These are phyloP conservation scores for Batrachochytrium dendrobatidis DNA, from an alignment of 371 early-diverging fungal species.

Conservation along the genomic window DNA sequence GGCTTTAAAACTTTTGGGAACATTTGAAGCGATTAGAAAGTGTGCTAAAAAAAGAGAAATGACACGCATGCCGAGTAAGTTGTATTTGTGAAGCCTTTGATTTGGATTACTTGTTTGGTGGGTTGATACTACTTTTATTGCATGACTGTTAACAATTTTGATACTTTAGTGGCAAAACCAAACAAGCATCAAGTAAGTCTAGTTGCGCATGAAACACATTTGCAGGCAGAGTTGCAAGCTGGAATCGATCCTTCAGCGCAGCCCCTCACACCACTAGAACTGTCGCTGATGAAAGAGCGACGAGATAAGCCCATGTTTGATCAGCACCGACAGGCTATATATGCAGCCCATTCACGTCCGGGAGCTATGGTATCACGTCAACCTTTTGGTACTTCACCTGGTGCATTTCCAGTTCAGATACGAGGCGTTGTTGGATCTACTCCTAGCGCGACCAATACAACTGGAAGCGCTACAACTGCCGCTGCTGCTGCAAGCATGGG, in stretches of 20 bases:
- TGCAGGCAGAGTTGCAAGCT: slow-evolving; percentile 31
- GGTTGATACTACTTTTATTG: slow-evolving; percentile 1
- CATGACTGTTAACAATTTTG: background rate
- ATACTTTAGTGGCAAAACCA: slow-evolving; percentile 19
- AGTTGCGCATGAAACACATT: slow-evolving; percentile 40
- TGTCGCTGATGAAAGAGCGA: slow-evolving; percentile 61
- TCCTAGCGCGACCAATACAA: background rate
- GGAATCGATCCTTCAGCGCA: slow-evolving; percentile 27
- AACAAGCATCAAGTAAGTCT: slow-evolving; percentile 22
- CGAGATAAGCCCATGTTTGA: slow-evolving; percentile 65
- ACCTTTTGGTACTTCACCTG: too few relatives aligned
- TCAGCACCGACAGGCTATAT: slow-evolving; percentile 11
- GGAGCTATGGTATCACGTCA: background rate
- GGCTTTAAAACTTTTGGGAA: slow-evolving; percentile 18
- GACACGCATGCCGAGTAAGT: slow-evolving; percentile 22
- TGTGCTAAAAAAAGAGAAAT: slow-evolving; percentile 18
- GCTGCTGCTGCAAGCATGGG: background rate
- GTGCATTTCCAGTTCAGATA: background rate
- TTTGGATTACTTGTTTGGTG: slow-evolving; percentile 3
- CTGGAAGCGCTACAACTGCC: background rate
- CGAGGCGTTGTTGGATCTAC: background rate
- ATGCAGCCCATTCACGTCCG: background rate
- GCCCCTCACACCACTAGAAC: slow-evolving; percentile 58
- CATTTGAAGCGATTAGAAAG: slow-evolving; percentile 29
- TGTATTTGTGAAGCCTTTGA: slow-evolving; percentile 12